Percentiles rank a stretch among this genome's conserved stretches.
These are phyloP conservation scores for Metarhizium anisopliae DNA, from an alignment of 2,329 filamentous ascomycete genomes.

Conservation along the genomic window DNA sequence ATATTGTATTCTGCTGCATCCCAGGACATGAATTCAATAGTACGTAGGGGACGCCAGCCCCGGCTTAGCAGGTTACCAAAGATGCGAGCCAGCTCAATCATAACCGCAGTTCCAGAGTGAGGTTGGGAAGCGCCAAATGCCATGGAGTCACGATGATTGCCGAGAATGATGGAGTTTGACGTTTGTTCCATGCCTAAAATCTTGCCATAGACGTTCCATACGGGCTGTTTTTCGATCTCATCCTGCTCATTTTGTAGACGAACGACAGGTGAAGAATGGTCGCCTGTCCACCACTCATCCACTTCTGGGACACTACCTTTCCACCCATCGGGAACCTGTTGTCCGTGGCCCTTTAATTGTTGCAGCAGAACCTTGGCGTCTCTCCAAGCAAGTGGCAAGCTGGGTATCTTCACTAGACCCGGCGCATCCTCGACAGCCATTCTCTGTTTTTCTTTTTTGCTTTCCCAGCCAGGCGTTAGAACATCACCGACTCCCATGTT, in stretches of 20 bases:
- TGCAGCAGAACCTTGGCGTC: slow-evolving; percentile 76
- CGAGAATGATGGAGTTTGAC: slow-evolving; percentile 78
- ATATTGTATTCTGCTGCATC: slow-evolving; percentile 90
- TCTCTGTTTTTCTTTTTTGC: slow-evolving; percentile 54
- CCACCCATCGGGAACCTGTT: slow-evolving; percentile 62
- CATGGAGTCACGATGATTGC: slow-evolving; percentile 91
- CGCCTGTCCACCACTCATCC: slow-evolving; percentile 76
- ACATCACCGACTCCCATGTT: slow-evolving; percentile 84
- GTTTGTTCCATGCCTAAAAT: slow-evolving; percentile 78
- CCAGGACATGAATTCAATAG: slow-evolving; percentile 96
- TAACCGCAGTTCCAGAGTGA: slow-evolving; percentile 79
- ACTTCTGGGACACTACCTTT: slow-evolving; percentile 67
- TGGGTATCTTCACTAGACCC: slow-evolving; percentile 76
- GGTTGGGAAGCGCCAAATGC: slow-evolving; percentile 81
- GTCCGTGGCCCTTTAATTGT: slow-evolving; percentile 65
- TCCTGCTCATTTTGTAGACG: slow-evolving; percentile 82
- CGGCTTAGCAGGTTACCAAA: slow-evolving; percentile 68
- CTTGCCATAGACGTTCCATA: slow-evolving; percentile 85
- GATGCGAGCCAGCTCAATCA: slow-evolving; percentile 80
- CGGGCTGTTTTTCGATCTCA: slow-evolving; percentile 69
- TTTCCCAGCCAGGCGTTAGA: slow-evolving; percentile 82
- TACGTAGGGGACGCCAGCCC: slow-evolving; percentile 88
- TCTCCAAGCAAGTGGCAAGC: slow-evolving; percentile 80
- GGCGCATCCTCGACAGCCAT: slow-evolving; percentile 60
- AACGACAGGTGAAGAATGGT: slow-evolving; percentile 64